phyloP scores from a whole-genome alignment of 2,329 filamentous ascomycete genomes.

The Colletotrichum lentis region DNA sequence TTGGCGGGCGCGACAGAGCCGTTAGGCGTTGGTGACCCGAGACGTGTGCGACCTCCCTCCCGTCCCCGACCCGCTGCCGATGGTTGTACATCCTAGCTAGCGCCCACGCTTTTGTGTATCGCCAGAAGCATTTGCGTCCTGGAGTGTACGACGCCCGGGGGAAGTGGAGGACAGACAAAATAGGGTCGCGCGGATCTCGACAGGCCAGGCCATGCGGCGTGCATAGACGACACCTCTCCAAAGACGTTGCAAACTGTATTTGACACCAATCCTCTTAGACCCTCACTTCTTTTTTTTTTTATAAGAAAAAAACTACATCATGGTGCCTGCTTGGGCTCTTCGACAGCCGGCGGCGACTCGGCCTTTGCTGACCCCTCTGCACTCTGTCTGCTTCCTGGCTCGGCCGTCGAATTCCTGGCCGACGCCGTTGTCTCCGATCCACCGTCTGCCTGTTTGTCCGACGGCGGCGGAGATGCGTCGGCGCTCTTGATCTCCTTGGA shows the following conservation, averaged over 20 bases:
- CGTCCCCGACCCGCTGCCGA: background rate
- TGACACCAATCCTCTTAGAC: background rate
- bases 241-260: slow-evolving; percentile 5
- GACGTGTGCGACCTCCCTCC: background rate
- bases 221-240: background rate
- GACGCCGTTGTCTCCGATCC: slow-evolving; percentile 30
- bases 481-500: slow-evolving; percentile 59
- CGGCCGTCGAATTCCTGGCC: slow-evolving; percentile 23
- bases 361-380: slow-evolving; percentile 27
- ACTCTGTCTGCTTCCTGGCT: slow-evolving; percentile 28
- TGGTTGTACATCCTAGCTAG: background rate
- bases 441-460: slow-evolving; percentile 28
- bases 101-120: background rate
- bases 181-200: background rate
- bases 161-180: no score
- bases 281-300: no score
- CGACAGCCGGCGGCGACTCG: slow-evolving; percentile 31
- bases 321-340: slow-evolving; percentile 34
- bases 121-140: background rate
- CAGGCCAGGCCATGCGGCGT: background rate
- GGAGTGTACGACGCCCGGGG: background rate
- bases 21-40: background rate
- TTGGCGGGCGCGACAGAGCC: background rate
- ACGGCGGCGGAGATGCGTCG: slow-evolving; percentile 36
- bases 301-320: slow-evolving; percentile 5